A percentile compares a stretch with the other conserved stretches of the same genome.
These are phyloP conservation scores for Mycena indigotica DNA, from an alignment of 768 basidiomycete genomes.

Conservation along the genomic window DNA sequence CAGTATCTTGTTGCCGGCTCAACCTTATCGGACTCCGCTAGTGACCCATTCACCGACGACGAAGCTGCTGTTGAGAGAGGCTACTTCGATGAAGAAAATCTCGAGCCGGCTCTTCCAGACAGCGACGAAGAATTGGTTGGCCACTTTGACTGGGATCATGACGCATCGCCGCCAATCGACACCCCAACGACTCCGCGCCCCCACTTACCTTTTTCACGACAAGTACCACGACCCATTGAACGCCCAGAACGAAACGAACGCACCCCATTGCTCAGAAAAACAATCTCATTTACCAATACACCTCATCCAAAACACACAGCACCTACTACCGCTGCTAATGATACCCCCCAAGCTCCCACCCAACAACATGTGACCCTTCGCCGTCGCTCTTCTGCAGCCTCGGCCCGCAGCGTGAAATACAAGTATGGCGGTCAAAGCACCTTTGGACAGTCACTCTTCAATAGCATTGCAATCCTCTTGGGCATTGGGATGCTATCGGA, in stretches of 20 bases:
- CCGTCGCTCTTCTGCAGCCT: conserved; percentile 36
- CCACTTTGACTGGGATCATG: not conserved
- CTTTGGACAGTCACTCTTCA: conserved; percentile 85
- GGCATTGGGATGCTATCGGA: conserved; percentile 92
- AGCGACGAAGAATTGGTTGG: conserved; percentile 7
- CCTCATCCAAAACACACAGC: conserved; percentile 17
- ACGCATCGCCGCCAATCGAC: not conserved
- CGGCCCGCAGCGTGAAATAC: conserved; percentile 19
- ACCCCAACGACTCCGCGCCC: conserved; percentile 7
- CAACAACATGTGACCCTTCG: conserved; percentile 13
- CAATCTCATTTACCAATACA: conserved; percentile 18
- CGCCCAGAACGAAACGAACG: conserved; percentile 8
- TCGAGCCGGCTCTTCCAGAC: not conserved
- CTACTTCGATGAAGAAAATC: conserved; percentile 13
- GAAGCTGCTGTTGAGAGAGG: conserved; percentile 35
- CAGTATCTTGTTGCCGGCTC: conserved; percentile 68
- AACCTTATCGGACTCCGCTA: conserved; percentile 44
- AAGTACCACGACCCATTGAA: conserved; percentile 4
- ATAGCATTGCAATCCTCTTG: conserved; percentile 84
- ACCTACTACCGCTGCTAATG: conserved; percentile 5
- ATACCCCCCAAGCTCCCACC: conserved; percentile 9
- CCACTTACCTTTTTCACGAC: conserved; percentile 22
- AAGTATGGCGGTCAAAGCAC: conserved; percentile 63
- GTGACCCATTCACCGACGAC: conserved; percentile 43
- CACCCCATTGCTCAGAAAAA: conserved; percentile 19